Conservation (phyloP, 2,329 filamentous ascomycete genomes). For the Sphaerulina musiva region DNA sequence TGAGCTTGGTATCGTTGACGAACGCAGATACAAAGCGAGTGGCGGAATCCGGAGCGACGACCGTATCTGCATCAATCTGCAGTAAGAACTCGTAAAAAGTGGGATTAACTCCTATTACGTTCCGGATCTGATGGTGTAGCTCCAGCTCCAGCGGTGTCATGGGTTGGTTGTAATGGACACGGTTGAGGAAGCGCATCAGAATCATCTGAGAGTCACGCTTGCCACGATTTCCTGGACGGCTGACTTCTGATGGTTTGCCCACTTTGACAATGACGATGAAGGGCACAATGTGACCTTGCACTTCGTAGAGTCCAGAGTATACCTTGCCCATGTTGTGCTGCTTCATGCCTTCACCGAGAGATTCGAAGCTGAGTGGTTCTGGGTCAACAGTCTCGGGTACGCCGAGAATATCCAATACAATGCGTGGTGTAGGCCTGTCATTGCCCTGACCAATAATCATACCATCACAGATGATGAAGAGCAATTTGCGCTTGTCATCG, state of each 20-base stretch:
- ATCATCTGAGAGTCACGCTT: conserved; percentile 99
- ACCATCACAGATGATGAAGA: conserved; percentile 89
- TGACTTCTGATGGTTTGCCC: conserved; percentile 72
- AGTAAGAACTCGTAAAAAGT: conserved; percentile 97
- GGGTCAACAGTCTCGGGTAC: conserved; percentile 91
- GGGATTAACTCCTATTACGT: conserved; percentile 97
- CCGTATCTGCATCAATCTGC: conserved; percentile 95
- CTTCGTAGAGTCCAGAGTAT: conserved; percentile 95
- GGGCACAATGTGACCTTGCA: conserved; percentile 94
- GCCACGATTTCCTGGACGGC: conserved; percentile 82
- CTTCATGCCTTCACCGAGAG: conserved; percentile 88
- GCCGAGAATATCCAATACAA: conserved; percentile 93
- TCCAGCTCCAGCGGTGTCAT: conserved; percentile 97
- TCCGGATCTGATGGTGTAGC: conserved; percentile 97
- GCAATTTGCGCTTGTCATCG: conserved; percentile 94
- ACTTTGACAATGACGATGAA: conserved; percentile 97
- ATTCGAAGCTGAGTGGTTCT: conserved; percentile 93
- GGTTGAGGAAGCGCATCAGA: conserved; percentile 97
- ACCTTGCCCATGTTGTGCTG: conserved; percentile 99
- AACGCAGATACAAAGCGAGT: conserved; percentile 90
- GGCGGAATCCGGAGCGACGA: conserved; percentile 81
- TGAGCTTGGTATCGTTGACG: conserved; percentile 84
- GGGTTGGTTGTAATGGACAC: conserved; percentile 91
- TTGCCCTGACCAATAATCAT: conserved; percentile 99
- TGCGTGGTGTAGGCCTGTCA: conserved; percentile 87